Evolutionary conservation across 306 rosid species (phyloP).

Genomic region (Quercus variabilis): DNA sequence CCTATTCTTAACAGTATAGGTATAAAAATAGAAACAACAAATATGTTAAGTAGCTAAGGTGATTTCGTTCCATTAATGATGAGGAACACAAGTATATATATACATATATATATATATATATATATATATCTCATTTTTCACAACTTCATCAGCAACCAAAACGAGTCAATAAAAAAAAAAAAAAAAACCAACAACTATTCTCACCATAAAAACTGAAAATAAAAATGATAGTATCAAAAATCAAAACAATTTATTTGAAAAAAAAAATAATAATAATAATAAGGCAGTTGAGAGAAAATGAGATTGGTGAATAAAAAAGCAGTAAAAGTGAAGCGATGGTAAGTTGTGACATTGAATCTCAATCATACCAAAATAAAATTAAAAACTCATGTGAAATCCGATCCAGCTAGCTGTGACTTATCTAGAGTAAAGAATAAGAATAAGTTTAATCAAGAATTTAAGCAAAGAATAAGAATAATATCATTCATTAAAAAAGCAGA

Average conservation of each 20-base stretch:
- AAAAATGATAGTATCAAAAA: not conserved
- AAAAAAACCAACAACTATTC: too few species aligned
- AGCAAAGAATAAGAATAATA: constrained; percentile 38
- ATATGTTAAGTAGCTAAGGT: not conserved
- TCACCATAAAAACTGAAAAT: too few species aligned
- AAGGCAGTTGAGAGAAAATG: not conserved
- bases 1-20: too few species aligned
- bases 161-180: not conserved
- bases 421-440: constrained; percentile 13
- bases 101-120: too few species aligned
- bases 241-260: not conserved
- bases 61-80: not conserved
- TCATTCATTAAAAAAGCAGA: not conserved
- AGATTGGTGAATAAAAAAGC: not conserved
- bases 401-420: constrained; percentile 18
- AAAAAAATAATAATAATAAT: not conserved
- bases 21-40: not conserved
- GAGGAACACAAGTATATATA: not conserved
- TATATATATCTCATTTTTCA: not conserved
- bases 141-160: not conserved
- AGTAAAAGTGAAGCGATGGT: not conserved
- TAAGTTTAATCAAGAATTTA: constrained; percentile 34
- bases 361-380: constrained; percentile 20
- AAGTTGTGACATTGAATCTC: not conserved
- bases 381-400: constrained; percentile 1